Evolutionary conservation across 179 eudicot species (phyloP).

Genomic region (Dionaea muscipula): DNA sequence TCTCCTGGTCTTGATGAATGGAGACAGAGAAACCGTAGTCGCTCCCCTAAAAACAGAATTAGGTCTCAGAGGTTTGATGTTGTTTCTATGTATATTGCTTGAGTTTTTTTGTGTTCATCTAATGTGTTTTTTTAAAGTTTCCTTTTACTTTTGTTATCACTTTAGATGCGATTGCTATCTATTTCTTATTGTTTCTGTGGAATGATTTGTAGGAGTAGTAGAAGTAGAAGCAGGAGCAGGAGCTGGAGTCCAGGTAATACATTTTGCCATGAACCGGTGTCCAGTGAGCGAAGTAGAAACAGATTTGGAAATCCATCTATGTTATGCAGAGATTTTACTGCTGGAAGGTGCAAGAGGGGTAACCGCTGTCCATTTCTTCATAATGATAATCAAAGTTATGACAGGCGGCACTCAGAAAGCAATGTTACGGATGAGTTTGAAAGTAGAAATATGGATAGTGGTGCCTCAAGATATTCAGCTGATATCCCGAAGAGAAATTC

Average conservation of each 20-base stretch:
- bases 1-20: conserved; percentile 34
- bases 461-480: conserved; percentile 27
- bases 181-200: not conserved
- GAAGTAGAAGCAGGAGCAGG: conserved; percentile 26
- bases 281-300: conserved; percentile 23
- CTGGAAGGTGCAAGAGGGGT: conserved; percentile 39
- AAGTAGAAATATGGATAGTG: conserved; percentile 22
- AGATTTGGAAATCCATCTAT: conserved; percentile 21
- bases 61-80: conserved; percentile 27
- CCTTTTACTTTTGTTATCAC: not conserved
- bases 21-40: conserved; percentile 24
- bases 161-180: not conserved
- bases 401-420: conserved; percentile 21
- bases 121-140: not conserved
- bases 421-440: conserved; percentile 24
- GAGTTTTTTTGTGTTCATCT: not conserved
- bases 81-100: not conserved
- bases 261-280: conserved; percentile 20
- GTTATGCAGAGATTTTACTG: conserved; percentile 31
- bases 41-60: conserved; percentile 26
- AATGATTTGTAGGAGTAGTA: conserved; percentile 11
- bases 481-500: conserved; percentile 20
- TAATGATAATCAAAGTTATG: conserved; percentile 18
- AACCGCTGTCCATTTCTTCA: conserved; percentile 31
- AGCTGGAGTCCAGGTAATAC: conserved; percentile 31